Base-by-base conservation (phyloP, 768 basidiomycete genomes). In the Harrya chromipes region DNA sequence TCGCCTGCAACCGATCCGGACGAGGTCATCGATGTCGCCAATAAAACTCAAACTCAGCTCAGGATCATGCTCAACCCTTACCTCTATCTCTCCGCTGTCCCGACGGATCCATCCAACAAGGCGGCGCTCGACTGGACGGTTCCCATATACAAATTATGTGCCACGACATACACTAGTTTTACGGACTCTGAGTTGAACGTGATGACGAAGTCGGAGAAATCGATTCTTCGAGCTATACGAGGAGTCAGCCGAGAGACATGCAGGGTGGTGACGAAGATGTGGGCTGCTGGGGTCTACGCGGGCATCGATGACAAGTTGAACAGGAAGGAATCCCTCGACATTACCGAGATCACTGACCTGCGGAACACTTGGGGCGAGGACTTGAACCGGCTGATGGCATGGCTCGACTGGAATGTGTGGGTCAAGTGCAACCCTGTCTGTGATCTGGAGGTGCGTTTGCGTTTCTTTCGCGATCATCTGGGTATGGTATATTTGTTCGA, bases 331-430 rank as follows among this genome's bases (percentile, higher is more conserved):
- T n/a, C 14, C 6, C 43, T 33, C 0, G 43, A 55, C 12, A 19
- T 54, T 12, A 16, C 26, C 1, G 43, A 57, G 20, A 34, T 55
- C 21, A 45, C 26, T 6, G 33, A 2, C 2, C 23, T 70, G 36
- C 33, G 64, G n/a, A 19, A 20, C 12, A 29, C 43, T 5, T 81
- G 79, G 79, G 58, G 46, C 8, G 39, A 33, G 19, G 67, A 71
- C 9, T 40, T 76, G 20, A 51, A 65, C 7, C 51, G 42, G 3
- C 55, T 82, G 19, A 76, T 80, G 71, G 39, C 33, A 0, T 81
- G 80, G 80, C 61, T 82, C 0, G 80, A 76, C 51, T 82, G 80
- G 80, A 71, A 63, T 34, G 59, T 70, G 7, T 82, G 80, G 79
- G 54, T 73, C 3, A 75, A 65, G 37, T 81, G 80, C 46, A 60